A percentile compares a stretch with the other conserved stretches of the same genome.
Conservation (phyloP, 2,329 filamentous ascomycete genomes). For the Beauveria australis region DNA sequence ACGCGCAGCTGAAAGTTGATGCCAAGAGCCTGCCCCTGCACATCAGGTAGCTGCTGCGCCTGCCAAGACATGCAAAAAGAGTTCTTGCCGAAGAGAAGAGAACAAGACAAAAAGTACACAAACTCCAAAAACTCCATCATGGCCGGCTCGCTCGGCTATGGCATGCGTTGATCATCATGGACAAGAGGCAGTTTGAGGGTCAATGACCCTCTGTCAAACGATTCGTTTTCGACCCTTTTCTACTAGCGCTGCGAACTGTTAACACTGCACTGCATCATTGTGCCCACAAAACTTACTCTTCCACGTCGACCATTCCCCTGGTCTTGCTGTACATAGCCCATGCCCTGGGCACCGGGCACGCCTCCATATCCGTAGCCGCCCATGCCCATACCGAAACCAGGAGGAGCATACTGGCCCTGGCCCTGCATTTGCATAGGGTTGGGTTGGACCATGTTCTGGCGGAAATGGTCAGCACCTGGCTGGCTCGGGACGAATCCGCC, state of each 20-base stretch:
- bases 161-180: constrained; percentile 10
- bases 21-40: constrained; percentile 5
- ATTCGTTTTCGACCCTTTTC: background rate
- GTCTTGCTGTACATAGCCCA: constrained; percentile 49
- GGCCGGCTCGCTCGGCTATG: constrained; percentile 7
- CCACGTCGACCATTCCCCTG: constrained; percentile 49
- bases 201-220: background rate
- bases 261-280: constrained; percentile 7
- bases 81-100: background rate
- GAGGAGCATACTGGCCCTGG: constrained; percentile 39
- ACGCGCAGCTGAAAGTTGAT: background rate
- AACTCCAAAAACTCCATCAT: constrained; percentile 11
- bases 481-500: constrained; percentile 39
- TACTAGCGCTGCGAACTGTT: constrained; percentile 6
- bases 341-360: constrained; percentile 37
- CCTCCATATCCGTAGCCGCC: constrained; percentile 37
- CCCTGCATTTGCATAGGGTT: constrained; percentile 35
- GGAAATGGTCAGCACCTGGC: constrained; percentile 48
- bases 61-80: background rate
- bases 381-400: constrained; percentile 42
- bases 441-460: constrained; percentile 43
- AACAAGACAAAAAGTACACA: background rate
- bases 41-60: background rate
- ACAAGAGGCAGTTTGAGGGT: background rate
- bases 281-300: constrained; percentile 38